Conservation (phyloP, 2,329 filamentous ascomycete genomes). For the Arthrobotrys pseudoclavata region DNA sequence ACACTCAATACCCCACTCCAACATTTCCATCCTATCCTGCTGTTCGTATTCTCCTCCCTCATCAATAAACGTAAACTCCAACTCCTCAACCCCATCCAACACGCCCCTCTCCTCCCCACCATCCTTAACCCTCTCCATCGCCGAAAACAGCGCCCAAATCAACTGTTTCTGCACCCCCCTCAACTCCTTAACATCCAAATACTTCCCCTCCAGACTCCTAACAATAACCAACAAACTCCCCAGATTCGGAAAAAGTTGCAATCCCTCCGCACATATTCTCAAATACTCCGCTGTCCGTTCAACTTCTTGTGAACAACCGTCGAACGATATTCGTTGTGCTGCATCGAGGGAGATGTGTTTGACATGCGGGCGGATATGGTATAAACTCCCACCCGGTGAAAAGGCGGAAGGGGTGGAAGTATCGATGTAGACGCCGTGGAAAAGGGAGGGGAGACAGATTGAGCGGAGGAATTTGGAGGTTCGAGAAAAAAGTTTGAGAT, state of each 20-base stretch:
- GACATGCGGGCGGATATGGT: conserved; percentile 18
- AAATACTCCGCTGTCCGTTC: conserved; percentile 24
- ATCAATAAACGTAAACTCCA: conserved; percentile 29
- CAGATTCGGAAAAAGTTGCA: conserved; percentile 20
- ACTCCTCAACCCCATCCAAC: not conserved
- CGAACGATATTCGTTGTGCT: conserved; percentile 2
- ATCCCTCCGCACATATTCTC: conserved; percentile 13
- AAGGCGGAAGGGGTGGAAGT: conserved; percentile 16
- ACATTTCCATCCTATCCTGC: not conserved
- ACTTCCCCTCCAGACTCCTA: conserved; percentile 23
- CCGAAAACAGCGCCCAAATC: conserved; percentile 24
- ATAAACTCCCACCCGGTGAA: conserved; percentile 8
- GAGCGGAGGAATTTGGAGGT: conserved; percentile 35
- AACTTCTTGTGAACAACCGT: conserved; percentile 15
- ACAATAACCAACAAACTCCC: conserved; percentile 22
- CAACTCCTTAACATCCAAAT: conserved; percentile 12
- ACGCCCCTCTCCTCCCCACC: not conserved
- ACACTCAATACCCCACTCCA: conserved; percentile 8
- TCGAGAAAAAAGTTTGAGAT: conserved; percentile 20
- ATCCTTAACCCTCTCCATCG: not conserved
- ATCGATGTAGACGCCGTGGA: conserved; percentile 33
- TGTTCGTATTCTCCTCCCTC: not conserved
- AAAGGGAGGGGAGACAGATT: conserved; percentile 25
- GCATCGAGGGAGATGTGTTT: conserved; percentile 33
- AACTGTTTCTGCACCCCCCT: conserved; percentile 12